phyloP scores from a whole-genome alignment of 2,329 filamentous ascomycete genomes.

The Eutypella sp. region DNA sequence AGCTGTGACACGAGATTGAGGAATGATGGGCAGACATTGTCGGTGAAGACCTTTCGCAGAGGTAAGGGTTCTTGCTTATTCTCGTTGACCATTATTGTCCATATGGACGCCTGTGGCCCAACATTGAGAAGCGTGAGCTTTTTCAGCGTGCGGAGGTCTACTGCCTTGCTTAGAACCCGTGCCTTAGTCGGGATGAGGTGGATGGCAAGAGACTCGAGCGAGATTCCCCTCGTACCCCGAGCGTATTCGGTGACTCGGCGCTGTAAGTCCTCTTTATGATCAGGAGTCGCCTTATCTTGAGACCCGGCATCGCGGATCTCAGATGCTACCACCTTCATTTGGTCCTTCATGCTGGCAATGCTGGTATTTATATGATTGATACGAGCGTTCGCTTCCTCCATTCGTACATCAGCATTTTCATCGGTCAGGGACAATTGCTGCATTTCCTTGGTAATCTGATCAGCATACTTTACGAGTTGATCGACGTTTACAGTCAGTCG shows the following conservation, averaged over 20 bases:
- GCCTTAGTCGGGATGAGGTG: conserved; percentile 57
- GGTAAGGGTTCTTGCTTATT: conserved; percentile 47
- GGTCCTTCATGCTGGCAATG: conserved; percentile 28
- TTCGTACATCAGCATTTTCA: conserved; percentile 7
- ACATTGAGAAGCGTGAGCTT: conserved; percentile 59
- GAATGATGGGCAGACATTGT: conserved; percentile 54
- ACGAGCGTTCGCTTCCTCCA: conserved; percentile 24
- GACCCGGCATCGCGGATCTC: conserved; percentile 31
- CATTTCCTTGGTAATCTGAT: conserved; percentile 5
- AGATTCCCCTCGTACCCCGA: conserved; percentile 52
- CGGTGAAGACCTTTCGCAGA: conserved; percentile 56
- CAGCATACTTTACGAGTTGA: conserved; percentile 1
- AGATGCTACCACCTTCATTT: conserved; percentile 31
- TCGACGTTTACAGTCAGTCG: background rate
- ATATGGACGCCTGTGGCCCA: conserved; percentile 55
- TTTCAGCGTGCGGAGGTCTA: conserved; percentile 53
- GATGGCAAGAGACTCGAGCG: conserved; percentile 49
- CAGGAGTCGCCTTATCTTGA: conserved; percentile 1
- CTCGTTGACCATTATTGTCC: conserved; percentile 51
- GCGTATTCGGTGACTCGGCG: conserved; percentile 46
- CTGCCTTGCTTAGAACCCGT: conserved; percentile 48
- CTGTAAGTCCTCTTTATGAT: conserved; percentile 17
- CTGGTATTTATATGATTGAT: conserved; percentile 25
- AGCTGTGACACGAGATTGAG: conserved; percentile 50
- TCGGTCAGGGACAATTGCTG: conserved; percentile 11